phyloP scores from a whole-genome alignment of 1,284 basidiomycete genomes.

The Chalciporus sp. region DNA sequence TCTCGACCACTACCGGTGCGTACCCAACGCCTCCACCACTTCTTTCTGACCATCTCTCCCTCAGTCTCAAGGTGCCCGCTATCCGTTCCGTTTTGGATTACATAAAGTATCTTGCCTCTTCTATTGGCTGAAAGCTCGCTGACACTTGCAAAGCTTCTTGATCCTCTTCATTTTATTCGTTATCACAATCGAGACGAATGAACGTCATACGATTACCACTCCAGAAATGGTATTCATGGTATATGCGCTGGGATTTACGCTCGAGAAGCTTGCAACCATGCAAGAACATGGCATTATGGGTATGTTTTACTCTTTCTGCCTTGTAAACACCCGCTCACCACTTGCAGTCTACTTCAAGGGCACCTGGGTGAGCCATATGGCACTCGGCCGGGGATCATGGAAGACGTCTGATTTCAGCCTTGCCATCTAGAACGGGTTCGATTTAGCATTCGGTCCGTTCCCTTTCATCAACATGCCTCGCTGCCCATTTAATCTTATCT shows the following conservation, averaged over 20 bases:
- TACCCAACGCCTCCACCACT: background rate
- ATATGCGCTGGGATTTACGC: conserved; percentile 84
- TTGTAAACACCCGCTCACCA: conserved; percentile 27
- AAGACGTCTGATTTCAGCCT: conserved; percentile 23
- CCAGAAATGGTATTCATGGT: conserved; percentile 79
- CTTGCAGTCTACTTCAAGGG: conserved; percentile 75
- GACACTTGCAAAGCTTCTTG: conserved; percentile 63
- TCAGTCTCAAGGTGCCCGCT: conserved; percentile 88
- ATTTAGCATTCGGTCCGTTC: conserved; percentile 76
- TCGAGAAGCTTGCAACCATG: conserved; percentile 93
- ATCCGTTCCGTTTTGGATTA: conserved; percentile 91
- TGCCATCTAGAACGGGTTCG: conserved; percentile 78
- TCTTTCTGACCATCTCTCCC: conserved; percentile 1
- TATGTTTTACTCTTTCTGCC: conserved; percentile 22
- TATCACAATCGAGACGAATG: conserved; percentile 76
- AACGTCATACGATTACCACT: conserved; percentile 60
- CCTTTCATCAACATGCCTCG: background rate
- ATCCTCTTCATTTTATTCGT: conserved; percentile 84
- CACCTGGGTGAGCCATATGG: conserved; percentile 62
- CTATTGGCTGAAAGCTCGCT: conserved; percentile 60
- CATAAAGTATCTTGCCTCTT: conserved; percentile 54
- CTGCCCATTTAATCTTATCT: conserved; percentile 17
- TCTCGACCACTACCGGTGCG: conserved; percentile 88
- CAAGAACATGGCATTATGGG: conserved; percentile 92
- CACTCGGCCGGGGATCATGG: conserved; percentile 10